Evolutionary conservation across 192 early-diverging fungal genomes (phyloP).

Genomic region (Spizellomyces sp.): DNA sequence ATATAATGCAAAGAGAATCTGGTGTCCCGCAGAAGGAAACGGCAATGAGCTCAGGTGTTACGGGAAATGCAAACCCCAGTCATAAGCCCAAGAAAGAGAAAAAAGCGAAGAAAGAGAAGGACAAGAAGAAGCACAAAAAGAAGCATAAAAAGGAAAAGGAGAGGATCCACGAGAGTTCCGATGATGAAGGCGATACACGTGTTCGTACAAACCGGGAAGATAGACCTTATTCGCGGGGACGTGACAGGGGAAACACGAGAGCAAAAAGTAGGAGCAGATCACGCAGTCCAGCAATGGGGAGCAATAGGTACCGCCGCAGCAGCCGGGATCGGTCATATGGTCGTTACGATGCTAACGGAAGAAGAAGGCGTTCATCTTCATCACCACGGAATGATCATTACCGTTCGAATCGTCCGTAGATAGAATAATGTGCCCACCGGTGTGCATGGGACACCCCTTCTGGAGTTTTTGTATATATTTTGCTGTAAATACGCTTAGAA

Average conservation of each 20-base stretch:
- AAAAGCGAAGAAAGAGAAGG: constrained; percentile 34
- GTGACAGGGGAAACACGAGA: too few species aligned
- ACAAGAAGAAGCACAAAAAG: constrained; percentile 41
- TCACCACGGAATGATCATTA: neutral
- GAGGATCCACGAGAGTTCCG: neutral
- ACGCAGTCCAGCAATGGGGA: too few species aligned
- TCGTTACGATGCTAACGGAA: neutral
- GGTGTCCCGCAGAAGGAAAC: neutral
- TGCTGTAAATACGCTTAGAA: too few species aligned
- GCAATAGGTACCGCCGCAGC: too few species aligned
- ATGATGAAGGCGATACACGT: constrained; percentile 34
- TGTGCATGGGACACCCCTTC: too few species aligned
- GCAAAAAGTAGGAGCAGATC: too few species aligned
- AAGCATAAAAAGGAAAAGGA: constrained; percentile 32
- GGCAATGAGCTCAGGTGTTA: constrained; percentile 8
- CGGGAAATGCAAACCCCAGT: constrained; percentile 15
- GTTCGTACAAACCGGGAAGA: neutral
- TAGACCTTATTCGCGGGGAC: neutral
- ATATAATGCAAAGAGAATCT: neutral
- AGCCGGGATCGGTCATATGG: neutral
- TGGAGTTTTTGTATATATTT: too few species aligned
- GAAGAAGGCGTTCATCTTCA: neutral
- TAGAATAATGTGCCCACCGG: too few species aligned
- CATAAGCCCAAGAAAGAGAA: constrained; percentile 18
- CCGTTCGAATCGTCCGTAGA: neutral